These are phyloP conservation scores for Metarhizium robertsii DNA, from an alignment of 2,329 filamentous ascomycete species.

Conservation along the genomic window DNA sequence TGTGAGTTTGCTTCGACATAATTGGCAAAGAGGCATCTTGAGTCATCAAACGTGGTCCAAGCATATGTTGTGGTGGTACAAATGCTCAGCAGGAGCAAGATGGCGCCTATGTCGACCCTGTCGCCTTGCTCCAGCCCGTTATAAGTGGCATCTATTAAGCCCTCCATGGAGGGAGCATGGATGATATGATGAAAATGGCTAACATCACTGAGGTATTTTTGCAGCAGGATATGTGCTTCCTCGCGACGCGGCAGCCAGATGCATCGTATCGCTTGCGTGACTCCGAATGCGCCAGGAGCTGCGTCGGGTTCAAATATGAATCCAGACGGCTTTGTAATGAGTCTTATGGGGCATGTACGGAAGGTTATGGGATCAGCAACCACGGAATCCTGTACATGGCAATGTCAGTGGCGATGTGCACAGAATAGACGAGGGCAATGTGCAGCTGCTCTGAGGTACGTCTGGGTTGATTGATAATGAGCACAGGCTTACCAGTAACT, in stretches of 20 bases:
- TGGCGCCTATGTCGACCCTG: conserved; percentile 13
- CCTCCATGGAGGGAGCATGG: conserved; percentile 18
- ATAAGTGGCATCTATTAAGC: conserved; percentile 21
- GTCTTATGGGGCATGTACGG: conserved; percentile 22
- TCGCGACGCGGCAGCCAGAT: conserved; percentile 24
- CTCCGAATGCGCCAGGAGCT: conserved; percentile 12
- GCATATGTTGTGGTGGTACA: conserved; percentile 21
- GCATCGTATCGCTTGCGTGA: conserved; percentile 20
- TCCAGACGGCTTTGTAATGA: conserved; percentile 21
- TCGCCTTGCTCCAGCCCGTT: conserved; percentile 16
- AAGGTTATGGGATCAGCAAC: conserved; percentile 22
- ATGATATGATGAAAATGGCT: conserved; percentile 23
- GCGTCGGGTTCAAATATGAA: conserved; percentile 21
- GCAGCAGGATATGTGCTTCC: conserved; percentile 19
- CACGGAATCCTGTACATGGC: conserved; percentile 16
- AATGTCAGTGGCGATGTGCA: conserved; percentile 3
- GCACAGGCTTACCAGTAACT: conserved; percentile 17
- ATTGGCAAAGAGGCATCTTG: conserved; percentile 16
- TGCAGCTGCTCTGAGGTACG: neutral
- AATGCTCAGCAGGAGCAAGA: conserved; percentile 20
- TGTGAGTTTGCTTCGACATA: conserved; percentile 18
- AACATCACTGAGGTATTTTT: conserved; percentile 21
- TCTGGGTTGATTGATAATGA: neutral
- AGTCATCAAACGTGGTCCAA: conserved; percentile 20
- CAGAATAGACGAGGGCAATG: neutral